Conservation (phyloP, 768 basidiomycete species). For the Rhodotorula graminis region DNA sequence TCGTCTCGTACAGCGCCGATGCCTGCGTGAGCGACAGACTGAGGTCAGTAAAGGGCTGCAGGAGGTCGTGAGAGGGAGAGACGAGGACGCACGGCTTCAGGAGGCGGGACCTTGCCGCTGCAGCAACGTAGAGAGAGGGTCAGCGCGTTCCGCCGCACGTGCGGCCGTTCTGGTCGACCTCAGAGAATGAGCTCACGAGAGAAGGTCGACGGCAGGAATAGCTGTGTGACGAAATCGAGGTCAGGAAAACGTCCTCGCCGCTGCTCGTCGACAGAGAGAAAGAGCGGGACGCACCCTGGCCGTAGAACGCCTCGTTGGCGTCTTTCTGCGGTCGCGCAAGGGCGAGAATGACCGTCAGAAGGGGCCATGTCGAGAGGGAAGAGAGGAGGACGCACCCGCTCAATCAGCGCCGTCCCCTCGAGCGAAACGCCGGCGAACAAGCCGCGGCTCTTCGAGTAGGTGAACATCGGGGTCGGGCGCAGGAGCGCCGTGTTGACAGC, state of each 20-base stretch:
- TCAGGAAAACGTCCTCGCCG: neutral
- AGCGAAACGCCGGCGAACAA: conserved; percentile 90
- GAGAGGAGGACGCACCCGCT: conserved; percentile 52
- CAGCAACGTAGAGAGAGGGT: neutral
- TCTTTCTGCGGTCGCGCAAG: conserved; percentile 56
- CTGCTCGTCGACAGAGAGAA: too few relatives aligned
- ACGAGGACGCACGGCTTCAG: conserved; percentile 60
- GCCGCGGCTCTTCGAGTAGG: conserved; percentile 54
- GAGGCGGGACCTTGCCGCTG: conserved; percentile 89
- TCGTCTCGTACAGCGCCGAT: conserved; percentile 84
- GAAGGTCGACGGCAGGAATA: conserved; percentile 66
- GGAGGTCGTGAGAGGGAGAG: neutral
- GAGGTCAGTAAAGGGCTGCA: neutral
- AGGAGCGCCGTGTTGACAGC: conserved; percentile 48
- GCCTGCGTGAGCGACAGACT: conserved; percentile 49
- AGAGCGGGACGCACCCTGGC: conserved; percentile 53
- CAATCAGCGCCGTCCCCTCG: conserved; percentile 89
- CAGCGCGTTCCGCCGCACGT: neutral
- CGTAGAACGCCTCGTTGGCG: conserved; percentile 93
- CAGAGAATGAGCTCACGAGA: conserved; percentile 53
- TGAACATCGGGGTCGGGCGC: conserved; percentile 95
- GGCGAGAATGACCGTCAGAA: neutral
- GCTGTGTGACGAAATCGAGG: conserved; percentile 53
- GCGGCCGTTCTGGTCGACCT: too few relatives aligned
- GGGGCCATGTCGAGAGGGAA: neutral